Evolutionary conservation across 2,329 filamentous ascomycete genomes (phyloP), one percentile per base, ranked within the genome.

Genomic region (Talaromyces sp.): DNA sequence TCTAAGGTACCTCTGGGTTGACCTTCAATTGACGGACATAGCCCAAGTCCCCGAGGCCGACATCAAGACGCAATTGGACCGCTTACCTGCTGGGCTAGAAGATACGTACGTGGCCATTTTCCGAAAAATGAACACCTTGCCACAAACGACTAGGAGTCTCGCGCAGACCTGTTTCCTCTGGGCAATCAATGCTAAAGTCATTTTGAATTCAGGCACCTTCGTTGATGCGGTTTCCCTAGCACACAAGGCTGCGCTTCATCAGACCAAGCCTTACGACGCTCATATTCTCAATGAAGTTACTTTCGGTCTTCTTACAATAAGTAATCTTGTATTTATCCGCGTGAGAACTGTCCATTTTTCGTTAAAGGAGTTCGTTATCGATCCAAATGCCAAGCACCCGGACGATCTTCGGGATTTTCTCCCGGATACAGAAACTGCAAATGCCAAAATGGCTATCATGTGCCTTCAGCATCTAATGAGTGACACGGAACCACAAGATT

Each of bases 11-110:
- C 47, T 67, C 8, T 66, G 63, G 63, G 66, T 63, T 2, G 60
- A 66, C 37, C 50, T 65, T 8, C 66, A 67, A 47, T 33, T 67
- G 43, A 65, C 60, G 33, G 66, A 67, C 22, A 35, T 67, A 16
- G 22, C 31, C 16, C 54, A 45, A 39, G 48, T 54, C 11, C 59
- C 63, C 2, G 52, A 63, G 13, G 16, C 52, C 16, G 60, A 63
- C 33, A 50, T 67, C 16, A 39, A 63, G 47, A 27, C 11, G 3
- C 66, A 67, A 41, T 22, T 67, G 22, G 54, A 52, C 8, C 22
- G 37, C 27, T 54, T 67, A 27, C 66, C 66, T 13, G n/a, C 43
- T 19, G 66, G 60, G 5, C 35, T 67, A 35, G 27, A 54, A 5
- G 47, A 56, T 47, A 65, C 60, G 6, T 67, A 67, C 16, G 11